Percentiles rank a stretch among this genome's conserved stretches.
These are phyloP conservation scores for Inosperma sp. DNA, from an alignment of 768 basidiomycete species.

Conservation along the genomic window DNA sequence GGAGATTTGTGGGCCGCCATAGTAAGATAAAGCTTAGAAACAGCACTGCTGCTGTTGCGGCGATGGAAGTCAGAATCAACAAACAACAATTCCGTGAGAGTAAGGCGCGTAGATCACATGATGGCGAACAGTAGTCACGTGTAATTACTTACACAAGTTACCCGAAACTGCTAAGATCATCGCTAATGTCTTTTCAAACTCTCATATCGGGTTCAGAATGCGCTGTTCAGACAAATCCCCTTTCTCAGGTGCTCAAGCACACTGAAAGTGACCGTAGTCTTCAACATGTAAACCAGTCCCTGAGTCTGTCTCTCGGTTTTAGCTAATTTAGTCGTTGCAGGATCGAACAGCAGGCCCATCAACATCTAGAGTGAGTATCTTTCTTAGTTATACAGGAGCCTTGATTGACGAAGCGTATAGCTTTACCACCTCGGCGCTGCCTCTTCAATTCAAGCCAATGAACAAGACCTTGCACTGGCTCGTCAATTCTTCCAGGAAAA, in stretches of 20 bases:
- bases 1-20: conserved; percentile 44
- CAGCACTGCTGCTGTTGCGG: conserved; percentile 10
- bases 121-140: conserved; percentile 27
- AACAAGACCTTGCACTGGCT: conserved; percentile 69
- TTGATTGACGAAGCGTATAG: conserved; percentile 32
- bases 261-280: conserved; percentile 84
- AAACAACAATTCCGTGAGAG: conserved; percentile 40
- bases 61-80: conserved; percentile 29
- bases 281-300: conserved; percentile 59
- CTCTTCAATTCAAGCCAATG: conserved; percentile 40
- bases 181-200: conserved; percentile 66
- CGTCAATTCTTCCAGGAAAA: conserved; percentile 71
- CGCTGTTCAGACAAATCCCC: conserved; percentile 75
- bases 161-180: neutral
- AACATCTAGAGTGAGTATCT: conserved; percentile 52
- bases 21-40: conserved; percentile 4
- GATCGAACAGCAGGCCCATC: conserved; percentile 74
- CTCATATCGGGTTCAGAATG: conserved; percentile 90
- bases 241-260: conserved; percentile 87
- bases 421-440: conserved; percentile 68
- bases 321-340: conserved; percentile 33
- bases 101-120: conserved; percentile 40
- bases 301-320: neutral
- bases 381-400: neutral
- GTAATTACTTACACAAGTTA: neutral